Evolutionary conservation across 805 yeast genomes (phyloP).

Genomic region (Lipomyces orientalis): DNA sequence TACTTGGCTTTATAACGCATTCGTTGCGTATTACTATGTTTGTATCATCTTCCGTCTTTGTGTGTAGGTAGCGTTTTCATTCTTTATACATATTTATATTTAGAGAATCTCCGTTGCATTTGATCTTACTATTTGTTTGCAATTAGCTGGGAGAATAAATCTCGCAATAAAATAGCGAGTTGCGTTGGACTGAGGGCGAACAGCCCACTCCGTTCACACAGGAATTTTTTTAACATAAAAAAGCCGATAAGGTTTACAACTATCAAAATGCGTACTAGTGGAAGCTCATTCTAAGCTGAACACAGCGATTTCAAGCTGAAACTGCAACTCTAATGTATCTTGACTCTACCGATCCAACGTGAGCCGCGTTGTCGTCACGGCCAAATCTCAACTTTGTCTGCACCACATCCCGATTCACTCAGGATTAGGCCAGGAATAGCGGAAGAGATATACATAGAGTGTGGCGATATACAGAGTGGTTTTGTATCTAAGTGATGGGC

Average conservation of each 20-base stretch:
- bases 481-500: slow-evolving; percentile 22
- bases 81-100: background rate
- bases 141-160: background rate
- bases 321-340: background rate
- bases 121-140: background rate
- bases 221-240: background rate
- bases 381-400: background rate
- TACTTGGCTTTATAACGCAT: background rate
- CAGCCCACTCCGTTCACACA: too few relatives aligned
- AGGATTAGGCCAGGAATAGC: background rate
- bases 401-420: background rate
- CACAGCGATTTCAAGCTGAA: background rate
- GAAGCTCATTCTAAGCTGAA: background rate
- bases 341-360: background rate
- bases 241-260: background rate
- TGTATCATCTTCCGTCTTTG: background rate
- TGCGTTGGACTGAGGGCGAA: too few relatives aligned
- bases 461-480: background rate
- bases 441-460: background rate
- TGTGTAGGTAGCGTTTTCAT: background rate
- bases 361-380: background rate
- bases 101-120: background rate
- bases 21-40: background rate
- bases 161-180: background rate
- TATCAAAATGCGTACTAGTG: background rate